phyloP scores from a whole-genome alignment of 2,329 filamentous ascomycete genomes.

The Trichoderma guizhouense region DNA sequence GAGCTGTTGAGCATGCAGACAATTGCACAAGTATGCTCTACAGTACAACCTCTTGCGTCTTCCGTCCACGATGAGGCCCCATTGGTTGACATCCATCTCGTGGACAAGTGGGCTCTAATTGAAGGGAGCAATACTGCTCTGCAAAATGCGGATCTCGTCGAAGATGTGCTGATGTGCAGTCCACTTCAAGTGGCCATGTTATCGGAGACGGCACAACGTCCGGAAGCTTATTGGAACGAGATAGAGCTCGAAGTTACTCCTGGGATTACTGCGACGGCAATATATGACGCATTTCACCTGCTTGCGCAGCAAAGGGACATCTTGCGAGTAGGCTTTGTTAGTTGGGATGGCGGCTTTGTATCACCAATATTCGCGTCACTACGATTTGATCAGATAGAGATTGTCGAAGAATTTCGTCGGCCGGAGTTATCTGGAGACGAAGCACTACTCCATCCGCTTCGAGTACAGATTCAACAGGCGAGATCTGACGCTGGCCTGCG shows the following conservation, averaged over 20 bases:
- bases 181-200: conserved; percentile 78
- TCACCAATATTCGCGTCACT: conserved; percentile 58
- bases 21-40: conserved; percentile 31
- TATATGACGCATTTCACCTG: conserved; percentile 48
- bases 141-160: conserved; percentile 27
- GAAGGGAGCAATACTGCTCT: conserved; percentile 20
- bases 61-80: not conserved
- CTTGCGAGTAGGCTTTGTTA: conserved; percentile 69
- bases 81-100: conserved; percentile 20
- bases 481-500: conserved; percentile 26
- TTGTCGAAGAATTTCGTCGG: conserved; percentile 37
- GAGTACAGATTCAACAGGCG: conserved; percentile 50
- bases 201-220: conserved; percentile 61
- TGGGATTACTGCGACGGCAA: conserved; percentile 31
- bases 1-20: conserved; percentile 58
- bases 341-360: conserved; percentile 39
- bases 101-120: conserved; percentile 22
- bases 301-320: conserved; percentile 60
- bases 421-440: conserved; percentile 38
- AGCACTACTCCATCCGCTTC: conserved; percentile 55
- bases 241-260: conserved; percentile 59
- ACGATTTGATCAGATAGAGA: conserved; percentile 39
- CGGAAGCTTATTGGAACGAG: conserved; percentile 72
- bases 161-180: conserved; percentile 60
- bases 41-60: not conserved